Conservation (phyloP, 228 moss, liverwort and hornwort genomes). For the Sphagnum fallax region DNA sequence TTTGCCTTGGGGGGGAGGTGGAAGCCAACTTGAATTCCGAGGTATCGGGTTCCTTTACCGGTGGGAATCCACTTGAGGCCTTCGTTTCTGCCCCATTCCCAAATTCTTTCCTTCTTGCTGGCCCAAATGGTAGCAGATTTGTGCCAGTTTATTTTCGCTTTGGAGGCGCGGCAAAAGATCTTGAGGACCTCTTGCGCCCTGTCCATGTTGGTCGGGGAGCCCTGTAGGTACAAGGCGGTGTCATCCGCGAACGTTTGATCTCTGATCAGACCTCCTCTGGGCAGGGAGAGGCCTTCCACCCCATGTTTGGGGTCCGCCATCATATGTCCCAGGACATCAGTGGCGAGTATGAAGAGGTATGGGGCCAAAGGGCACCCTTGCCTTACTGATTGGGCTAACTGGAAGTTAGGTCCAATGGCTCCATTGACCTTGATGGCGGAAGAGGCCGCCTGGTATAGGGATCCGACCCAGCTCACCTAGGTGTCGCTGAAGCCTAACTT, state of each 20-base stretch:
- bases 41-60: neutral
- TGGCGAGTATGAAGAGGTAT: neutral
- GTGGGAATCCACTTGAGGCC: neutral
- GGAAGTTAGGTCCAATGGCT: too few species aligned
- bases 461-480: neutral
- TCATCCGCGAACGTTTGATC: conserved; percentile 1
- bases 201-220: neutral
- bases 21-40: neutral
- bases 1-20: too few species aligned
- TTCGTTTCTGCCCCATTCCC: neutral
- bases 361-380: neutral
- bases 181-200: neutral
- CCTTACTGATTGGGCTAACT: neutral
- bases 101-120: neutral
- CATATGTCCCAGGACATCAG: neutral
- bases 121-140: neutral
- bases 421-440: too few species aligned
- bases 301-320: neutral
- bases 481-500: neutral
- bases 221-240: neutral
- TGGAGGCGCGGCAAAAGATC: neutral
- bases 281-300: neutral
- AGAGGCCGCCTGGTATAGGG: neutral
- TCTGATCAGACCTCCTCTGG: neutral
- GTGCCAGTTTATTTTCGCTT: neutral